phyloP scores from a whole-genome alignment of 768 basidiomycete genomes.

The Trametes maxima region DNA sequence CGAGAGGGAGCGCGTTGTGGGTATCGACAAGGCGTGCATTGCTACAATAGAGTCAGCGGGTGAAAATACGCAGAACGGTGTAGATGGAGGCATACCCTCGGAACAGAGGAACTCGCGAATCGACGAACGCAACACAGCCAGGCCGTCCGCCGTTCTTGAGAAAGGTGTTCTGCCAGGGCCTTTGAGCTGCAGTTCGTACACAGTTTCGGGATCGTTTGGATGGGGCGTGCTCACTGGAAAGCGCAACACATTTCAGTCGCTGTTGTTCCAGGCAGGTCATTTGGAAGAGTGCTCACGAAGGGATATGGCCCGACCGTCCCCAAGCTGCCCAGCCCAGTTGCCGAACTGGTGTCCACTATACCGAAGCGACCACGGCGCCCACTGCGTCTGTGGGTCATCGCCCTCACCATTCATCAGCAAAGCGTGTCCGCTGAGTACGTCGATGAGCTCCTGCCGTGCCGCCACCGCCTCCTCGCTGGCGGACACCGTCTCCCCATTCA shows the following conservation, averaged over 20 bases:
- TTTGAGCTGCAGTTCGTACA: constrained; percentile 91
- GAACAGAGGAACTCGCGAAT: constrained; percentile 93
- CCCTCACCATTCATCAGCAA: constrained; percentile 57
- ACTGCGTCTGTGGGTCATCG: constrained; percentile 35
- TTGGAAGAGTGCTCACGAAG: constrained; percentile 46
- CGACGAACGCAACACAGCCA: constrained; percentile 93
- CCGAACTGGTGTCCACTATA: constrained; percentile 95
- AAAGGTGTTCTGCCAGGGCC: constrained; percentile 95
- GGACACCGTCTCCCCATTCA: constrained; percentile 10
- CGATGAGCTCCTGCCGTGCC: constrained; percentile 71
- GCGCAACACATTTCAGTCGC: neutral
- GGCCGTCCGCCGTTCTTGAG: constrained; percentile 88
- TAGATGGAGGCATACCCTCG: constrained; percentile 65
- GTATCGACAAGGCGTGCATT: constrained; percentile 80
- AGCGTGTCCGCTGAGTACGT: constrained; percentile 78
- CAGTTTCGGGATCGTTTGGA: constrained; percentile 52
- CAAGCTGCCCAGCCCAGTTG: constrained; percentile 90
- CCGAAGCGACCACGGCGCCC: constrained; percentile 77
- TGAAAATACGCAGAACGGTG: neutral
- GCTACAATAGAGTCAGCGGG: constrained; percentile 38
- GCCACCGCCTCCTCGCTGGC: constrained; percentile 38
- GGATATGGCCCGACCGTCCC: constrained; percentile 94
- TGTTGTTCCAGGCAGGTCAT: neutral
- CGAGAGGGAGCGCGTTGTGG: constrained; percentile 85
- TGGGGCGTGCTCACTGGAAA: constrained; percentile 77